These are phyloP conservation scores for Cicer chorassanicum DNA, from an alignment of 306 rosid genomes.

Conservation along the genomic window DNA sequence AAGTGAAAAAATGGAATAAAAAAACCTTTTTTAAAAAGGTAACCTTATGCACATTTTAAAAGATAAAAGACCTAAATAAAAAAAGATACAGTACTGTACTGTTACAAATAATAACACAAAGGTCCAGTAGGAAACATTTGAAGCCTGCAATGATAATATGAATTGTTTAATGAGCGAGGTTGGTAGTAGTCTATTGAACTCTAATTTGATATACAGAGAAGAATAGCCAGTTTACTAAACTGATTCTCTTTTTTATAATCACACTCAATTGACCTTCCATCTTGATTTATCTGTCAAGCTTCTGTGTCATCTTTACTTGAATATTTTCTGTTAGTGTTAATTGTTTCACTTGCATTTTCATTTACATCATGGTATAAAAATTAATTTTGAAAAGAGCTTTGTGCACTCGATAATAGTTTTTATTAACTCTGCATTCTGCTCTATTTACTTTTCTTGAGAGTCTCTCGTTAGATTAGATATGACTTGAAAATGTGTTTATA, in stretches of 20 bases:
- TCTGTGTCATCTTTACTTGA: constrained; percentile 23
- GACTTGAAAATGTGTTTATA: too few species aligned
- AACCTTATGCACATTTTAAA: too few species aligned
- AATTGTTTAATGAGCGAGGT: constrained; percentile 19
- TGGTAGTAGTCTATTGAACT: neutral
- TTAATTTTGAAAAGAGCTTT: constrained; percentile 10
- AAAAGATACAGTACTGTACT: too few species aligned
- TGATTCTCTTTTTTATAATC: constrained; percentile 8
- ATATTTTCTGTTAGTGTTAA: neutral
- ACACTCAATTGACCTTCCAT: constrained; percentile 25
- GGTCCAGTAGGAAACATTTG: neutral
- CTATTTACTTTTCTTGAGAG: neutral
- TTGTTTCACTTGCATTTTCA: constrained; percentile 24
- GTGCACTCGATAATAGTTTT: neutral
- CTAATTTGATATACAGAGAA: constrained; percentile 12
- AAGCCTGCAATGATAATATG: neutral
- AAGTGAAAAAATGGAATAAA: too few species aligned
- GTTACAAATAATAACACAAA: too few species aligned
- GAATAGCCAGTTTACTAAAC: constrained; percentile 14
- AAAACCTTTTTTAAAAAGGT: too few species aligned
- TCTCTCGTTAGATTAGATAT: too few species aligned
- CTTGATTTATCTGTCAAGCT: constrained; percentile 35
- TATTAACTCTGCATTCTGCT: constrained; percentile 30
- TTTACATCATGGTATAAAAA: constrained; percentile 18
- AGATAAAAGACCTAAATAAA: too few species aligned